Evolutionary conservation across 257 asterid species (phyloP).

Genomic region (Pogostemon cablin): DNA sequence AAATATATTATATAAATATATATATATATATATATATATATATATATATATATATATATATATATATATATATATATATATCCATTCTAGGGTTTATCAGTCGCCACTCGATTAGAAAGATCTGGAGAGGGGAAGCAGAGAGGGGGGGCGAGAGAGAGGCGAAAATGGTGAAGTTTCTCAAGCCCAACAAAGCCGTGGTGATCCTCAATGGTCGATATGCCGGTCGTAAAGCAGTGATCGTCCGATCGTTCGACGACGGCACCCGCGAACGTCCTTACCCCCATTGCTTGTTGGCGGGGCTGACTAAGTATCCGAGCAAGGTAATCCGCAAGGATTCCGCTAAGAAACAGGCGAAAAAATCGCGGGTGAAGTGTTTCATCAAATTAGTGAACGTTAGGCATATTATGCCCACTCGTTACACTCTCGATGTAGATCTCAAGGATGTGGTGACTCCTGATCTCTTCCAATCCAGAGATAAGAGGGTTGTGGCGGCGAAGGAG

Average conservation of each 20-base stretch:
- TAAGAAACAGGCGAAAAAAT: slow-evolving; percentile 53
- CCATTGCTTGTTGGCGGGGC: slow-evolving; percentile 48
- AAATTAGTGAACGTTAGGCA: slow-evolving; percentile 46
- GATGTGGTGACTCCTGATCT: slow-evolving; percentile 35
- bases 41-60: too few relatives aligned
- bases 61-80: too few relatives aligned
- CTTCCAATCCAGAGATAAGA: slow-evolving; percentile 38
- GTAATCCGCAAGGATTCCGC: slow-evolving; percentile 53
- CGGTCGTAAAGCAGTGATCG: slow-evolving; percentile 43
- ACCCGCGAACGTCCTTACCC: slow-evolving; percentile 53
- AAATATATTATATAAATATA: too few relatives aligned
- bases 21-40: too few relatives aligned
- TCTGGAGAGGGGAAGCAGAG: not conserved
- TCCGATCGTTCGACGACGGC: slow-evolving; percentile 42
- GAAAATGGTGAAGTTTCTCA: slow-evolving; percentile 47
- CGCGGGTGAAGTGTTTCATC: slow-evolving; percentile 46
- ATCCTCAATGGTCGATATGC: slow-evolving; percentile 44
- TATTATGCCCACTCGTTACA: slow-evolving; percentile 55
- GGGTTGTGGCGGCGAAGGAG: slow-evolving; percentile 48
- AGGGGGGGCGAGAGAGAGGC: not conserved
- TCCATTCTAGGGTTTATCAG: slow-evolving; percentile 24
- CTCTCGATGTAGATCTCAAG: slow-evolving; percentile 51
- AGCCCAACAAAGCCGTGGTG: slow-evolving; percentile 50
- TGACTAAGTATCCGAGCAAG: slow-evolving; percentile 45
- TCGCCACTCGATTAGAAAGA: not conserved